A percentile compares a stretch with the other conserved stretches of the same genome.
Conservation (phyloP, 2,329 filamentous ascomycete species). For the Pestalotiopsis sp. region DNA sequence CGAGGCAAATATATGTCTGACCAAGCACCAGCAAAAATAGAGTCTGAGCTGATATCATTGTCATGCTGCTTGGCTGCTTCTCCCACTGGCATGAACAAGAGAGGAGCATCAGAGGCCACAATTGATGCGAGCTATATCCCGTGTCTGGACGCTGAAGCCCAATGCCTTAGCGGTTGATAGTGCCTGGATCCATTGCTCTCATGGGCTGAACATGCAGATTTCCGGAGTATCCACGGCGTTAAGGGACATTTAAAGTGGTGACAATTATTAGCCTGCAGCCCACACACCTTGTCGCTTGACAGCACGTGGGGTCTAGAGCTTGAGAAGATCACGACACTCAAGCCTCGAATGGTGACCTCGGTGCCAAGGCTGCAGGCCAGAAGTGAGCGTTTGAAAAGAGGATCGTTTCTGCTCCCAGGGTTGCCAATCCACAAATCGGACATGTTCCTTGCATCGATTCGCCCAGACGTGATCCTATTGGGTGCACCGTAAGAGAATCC, state of each 20-base stretch:
- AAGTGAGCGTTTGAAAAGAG: background rate
- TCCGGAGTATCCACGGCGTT: background rate
- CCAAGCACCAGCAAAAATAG: background rate
- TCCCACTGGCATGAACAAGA: background rate
- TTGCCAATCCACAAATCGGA: background rate
- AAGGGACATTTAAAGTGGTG: constrained; percentile 1
- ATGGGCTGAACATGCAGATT: background rate
- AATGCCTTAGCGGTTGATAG: background rate
- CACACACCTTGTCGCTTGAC: background rate
- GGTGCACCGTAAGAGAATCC: background rate
- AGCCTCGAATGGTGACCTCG: background rate
- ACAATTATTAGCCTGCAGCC: background rate
- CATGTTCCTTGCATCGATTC: background rate
- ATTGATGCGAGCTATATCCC: background rate
- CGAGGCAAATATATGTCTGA: background rate
- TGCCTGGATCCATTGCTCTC: background rate
- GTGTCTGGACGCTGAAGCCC: background rate
- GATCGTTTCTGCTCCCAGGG: background rate
- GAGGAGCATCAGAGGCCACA: background rate
- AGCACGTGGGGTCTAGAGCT: constrained; percentile 1
- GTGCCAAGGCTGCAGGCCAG: background rate
- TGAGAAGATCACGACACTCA: constrained; percentile 6
- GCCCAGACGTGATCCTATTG: background rate
- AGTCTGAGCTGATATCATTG: background rate
- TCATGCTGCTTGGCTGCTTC: no score